Evolutionary conservation across 257 asterid genomes (phyloP).

Genomic region (Marsdenia floribunda): DNA sequence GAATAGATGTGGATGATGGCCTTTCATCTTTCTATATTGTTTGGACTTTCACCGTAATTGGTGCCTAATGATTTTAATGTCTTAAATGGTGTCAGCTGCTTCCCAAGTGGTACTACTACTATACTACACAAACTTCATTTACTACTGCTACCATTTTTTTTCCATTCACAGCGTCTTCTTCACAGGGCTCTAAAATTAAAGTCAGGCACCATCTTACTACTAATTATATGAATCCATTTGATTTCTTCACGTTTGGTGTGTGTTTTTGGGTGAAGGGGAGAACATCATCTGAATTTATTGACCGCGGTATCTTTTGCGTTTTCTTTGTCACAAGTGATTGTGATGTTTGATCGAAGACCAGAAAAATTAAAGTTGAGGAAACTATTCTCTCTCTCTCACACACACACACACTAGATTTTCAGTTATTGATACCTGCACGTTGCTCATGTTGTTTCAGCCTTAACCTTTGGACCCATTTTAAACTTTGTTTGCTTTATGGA

Average conservation of each 20-base stretch:
- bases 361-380: neutral
- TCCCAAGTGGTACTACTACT: too few relatives aligned
- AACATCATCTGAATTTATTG: conserved; percentile 10
- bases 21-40: neutral
- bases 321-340: conserved; percentile 4
- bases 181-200: neutral
- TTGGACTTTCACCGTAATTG: neutral
- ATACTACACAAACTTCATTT: neutral
- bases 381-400: neutral
- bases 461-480: neutral
- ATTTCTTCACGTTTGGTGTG: neutral
- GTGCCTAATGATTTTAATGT: conserved; percentile 11
- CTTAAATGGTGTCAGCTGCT: conserved; percentile 7
- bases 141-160: neutral
- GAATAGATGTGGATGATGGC: neutral
- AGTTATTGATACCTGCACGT: neutral
- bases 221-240: neutral
- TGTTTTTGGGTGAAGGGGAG: neutral
- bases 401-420: neutral
- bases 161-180: neutral
- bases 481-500: neutral
- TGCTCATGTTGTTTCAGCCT: neutral
- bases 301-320: neutral
- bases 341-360: neutral
- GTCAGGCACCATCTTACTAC: neutral